phyloP scores from a whole-genome alignment of 2,329 filamentous ascomycete genomes.

The Sclerotinia borealis region DNA sequence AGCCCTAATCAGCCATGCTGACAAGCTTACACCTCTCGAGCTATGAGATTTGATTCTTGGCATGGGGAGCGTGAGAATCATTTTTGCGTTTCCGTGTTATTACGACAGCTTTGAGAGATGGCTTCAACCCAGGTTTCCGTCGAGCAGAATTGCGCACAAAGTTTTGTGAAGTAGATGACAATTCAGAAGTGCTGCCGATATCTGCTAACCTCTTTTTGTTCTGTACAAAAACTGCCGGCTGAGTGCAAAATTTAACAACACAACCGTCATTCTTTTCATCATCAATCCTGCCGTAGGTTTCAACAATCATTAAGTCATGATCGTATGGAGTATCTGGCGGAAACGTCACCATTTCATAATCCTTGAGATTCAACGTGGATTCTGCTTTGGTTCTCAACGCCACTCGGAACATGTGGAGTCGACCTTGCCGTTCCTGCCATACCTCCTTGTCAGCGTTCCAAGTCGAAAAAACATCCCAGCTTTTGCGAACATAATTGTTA shows the following conservation, averaged over 20 bases:
- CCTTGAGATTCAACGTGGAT: constrained; percentile 16
- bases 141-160: background rate
- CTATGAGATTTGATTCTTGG: background rate
- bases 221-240: background rate
- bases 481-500: background rate
- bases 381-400: constrained; percentile 16
- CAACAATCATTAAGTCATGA: constrained; percentile 11
- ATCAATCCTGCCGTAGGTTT: background rate
- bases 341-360: constrained; percentile 17
- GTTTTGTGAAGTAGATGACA: background rate
- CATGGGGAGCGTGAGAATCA: background rate
- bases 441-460: constrained; percentile 10
- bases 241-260: background rate
- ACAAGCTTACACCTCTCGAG: background rate
- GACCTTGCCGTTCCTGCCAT: constrained; percentile 8
- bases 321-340: constrained; percentile 15
- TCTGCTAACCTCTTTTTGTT: background rate
- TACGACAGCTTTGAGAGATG: background rate
- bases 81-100: background rate
- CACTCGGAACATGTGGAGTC: constrained; percentile 10
- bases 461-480: constrained; percentile 11
- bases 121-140: background rate
- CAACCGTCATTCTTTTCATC: background rate
- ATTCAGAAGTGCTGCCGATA: background rate
- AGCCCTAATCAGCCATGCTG: background rate